A percentile compares a stretch with the other conserved stretches of the same genome.
These are phyloP conservation scores for Pyrrhoderma noxium DNA, from an alignment of 1,284 basidiomycete species.

Conservation along the genomic window DNA sequence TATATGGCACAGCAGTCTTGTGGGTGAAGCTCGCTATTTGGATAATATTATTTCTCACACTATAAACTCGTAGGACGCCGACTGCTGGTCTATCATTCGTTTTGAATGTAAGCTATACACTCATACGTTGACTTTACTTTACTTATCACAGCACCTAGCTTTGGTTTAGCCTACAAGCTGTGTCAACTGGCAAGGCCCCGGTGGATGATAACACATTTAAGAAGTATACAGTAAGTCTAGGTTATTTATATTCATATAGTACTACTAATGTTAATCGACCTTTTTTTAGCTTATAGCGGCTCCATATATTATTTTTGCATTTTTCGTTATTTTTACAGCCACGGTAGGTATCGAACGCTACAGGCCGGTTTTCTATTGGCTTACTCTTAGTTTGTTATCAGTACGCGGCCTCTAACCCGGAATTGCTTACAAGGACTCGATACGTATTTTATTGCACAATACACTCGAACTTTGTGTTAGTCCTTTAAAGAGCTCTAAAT, in stretches of 20 bases:
- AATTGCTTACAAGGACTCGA: slow-evolving; percentile 1
- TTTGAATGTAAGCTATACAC: slow-evolving; percentile 4
- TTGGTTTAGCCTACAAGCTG: slow-evolving; percentile 7
- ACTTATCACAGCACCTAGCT: slow-evolving; percentile 4
- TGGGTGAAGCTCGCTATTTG: not conserved
- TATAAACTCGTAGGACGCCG: too few species aligned
- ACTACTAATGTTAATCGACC: too few species aligned
- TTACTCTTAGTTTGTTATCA: not conserved
- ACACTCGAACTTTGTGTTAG: slow-evolving; percentile 10
- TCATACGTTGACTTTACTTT: too few species aligned
- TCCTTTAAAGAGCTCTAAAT: not conserved
- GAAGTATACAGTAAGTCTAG: not conserved
- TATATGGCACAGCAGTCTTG: slow-evolving; percentile 12
- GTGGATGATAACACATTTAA: not conserved
- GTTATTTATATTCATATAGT: not conserved
- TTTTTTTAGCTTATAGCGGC: slow-evolving; percentile 4
- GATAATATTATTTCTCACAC: too few species aligned
- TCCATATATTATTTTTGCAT: slow-evolving; percentile 10
- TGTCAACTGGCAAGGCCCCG: not conserved
- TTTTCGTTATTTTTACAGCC: slow-evolving; percentile 5
- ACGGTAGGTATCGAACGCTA: not conserved
- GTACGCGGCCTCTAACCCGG: slow-evolving; percentile 3
- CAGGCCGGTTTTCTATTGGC: too few species aligned
- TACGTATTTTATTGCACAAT: slow-evolving; percentile 17
- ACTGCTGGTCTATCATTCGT: slow-evolving; percentile 11